phyloP scores from a whole-genome alignment of 441 rosid species.

The Brassica hybrid region DNA sequence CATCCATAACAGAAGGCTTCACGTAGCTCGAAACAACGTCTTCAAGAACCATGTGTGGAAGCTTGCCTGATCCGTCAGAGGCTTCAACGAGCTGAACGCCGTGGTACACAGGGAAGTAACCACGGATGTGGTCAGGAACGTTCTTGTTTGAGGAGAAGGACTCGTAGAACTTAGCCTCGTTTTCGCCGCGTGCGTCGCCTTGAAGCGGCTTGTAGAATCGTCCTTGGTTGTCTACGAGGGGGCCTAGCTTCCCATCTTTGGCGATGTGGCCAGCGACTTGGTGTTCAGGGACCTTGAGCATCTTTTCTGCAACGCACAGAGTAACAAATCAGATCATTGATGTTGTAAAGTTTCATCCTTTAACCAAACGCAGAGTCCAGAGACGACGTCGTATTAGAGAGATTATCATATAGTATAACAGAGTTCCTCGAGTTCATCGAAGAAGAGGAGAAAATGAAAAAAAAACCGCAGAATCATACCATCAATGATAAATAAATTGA shows the following conservation, averaged over 20 bases:
- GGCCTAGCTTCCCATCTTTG: constrained; percentile 67
- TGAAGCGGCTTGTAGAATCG: constrained; percentile 91
- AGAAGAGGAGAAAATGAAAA: neutral
- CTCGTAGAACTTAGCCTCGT: constrained; percentile 69
- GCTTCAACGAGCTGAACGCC: constrained; percentile 75
- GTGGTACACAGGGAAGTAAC: constrained; percentile 67
- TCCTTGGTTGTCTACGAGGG: constrained; percentile 81
- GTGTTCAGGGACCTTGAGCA: constrained; percentile 88
- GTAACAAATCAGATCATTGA: too few species aligned
- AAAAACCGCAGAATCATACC: constrained; percentile 7
- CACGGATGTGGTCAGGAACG: constrained; percentile 67
- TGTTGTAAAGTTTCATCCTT: constrained; percentile 23
- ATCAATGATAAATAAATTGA: neutral
- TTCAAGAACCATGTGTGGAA: constrained; percentile 60
- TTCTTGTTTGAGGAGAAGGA: constrained; percentile 59
- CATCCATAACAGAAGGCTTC: constrained; percentile 76
- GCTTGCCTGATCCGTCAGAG: constrained; percentile 82
- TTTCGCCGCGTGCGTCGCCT: constrained; percentile 68
- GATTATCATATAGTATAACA: too few species aligned
- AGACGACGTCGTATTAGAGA: neutral
- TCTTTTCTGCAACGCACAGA: constrained; percentile 39
- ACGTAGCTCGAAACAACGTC: constrained; percentile 50
- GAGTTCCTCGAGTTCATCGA: constrained; percentile 31
- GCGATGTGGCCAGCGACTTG: constrained; percentile 97
- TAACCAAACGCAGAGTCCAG: constrained; percentile 17